Conservation (phyloP, 2,329 filamentous ascomycete species). For the Aspergillus sergii region DNA sequence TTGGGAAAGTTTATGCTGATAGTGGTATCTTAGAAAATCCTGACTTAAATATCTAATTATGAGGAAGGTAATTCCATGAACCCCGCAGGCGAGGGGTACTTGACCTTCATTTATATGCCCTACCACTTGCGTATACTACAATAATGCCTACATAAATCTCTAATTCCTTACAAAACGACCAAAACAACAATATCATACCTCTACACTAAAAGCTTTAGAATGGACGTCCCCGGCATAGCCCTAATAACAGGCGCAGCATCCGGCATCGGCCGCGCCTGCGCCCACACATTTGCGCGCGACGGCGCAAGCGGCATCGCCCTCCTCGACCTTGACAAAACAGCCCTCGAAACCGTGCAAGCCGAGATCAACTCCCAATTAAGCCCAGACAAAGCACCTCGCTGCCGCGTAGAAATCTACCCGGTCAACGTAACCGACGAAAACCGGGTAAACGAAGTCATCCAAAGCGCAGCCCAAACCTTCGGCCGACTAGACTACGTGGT, state of each 20-base stretch:
- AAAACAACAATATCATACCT: neutral
- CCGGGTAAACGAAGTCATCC: neutral
- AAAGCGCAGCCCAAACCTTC: neutral
- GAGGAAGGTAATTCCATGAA: neutral
- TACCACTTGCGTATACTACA: no score
- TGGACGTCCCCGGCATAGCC: neutral
- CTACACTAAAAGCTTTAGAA: neutral
- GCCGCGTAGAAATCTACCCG: neutral
- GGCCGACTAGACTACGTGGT: neutral
- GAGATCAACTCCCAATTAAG: neutral
- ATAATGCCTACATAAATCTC: neutral
- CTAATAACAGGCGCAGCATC: slow-evolving; percentile 14
- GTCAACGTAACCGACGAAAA: neutral
- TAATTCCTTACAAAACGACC: neutral
- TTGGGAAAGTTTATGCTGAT: neutral
- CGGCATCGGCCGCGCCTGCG: slow-evolving; percentile 13
- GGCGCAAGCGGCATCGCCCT: slow-evolving; percentile 9
- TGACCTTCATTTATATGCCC: neutral
- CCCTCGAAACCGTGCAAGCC: neutral
- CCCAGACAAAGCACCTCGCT: neutral
- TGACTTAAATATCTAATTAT: neutral
- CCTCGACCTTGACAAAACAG: neutral
- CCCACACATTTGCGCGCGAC: slow-evolving; percentile 13
- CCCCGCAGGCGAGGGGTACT: neutral
- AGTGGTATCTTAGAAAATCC: neutral